Evolutionary conservation across 257 asterid species (phyloP).

Genomic region (Solanum ossicruentum): DNA sequence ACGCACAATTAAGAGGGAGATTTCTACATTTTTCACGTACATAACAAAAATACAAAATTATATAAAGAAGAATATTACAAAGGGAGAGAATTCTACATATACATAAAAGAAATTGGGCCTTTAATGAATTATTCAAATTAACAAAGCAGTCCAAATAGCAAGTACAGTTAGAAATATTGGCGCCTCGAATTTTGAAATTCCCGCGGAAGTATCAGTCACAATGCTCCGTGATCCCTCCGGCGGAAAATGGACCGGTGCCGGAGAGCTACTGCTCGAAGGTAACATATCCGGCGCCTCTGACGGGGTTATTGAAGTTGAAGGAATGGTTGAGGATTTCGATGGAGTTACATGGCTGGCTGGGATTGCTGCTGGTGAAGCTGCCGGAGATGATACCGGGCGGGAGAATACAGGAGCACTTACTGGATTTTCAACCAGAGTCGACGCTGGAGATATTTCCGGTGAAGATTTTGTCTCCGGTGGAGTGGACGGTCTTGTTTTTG

Average conservation of each 20-base stretch:
- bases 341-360: constrained; percentile 23
- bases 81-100: neutral
- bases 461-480: constrained; percentile 20
- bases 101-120: neutral
- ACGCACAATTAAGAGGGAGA: neutral
- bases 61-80: neutral
- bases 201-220: constrained; percentile 25
- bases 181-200: constrained; percentile 2
- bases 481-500: constrained; percentile 22
- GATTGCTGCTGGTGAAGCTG: constrained; percentile 26
- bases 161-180: constrained; percentile 22
- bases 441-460: constrained; percentile 22
- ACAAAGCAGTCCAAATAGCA: constrained; percentile 28
- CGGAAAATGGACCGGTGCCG: constrained; percentile 24
- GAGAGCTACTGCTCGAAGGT: constrained; percentile 27
- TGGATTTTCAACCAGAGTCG: constrained; percentile 29
- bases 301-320: constrained; percentile 32
- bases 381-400: constrained; percentile 8
- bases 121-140: constrained; percentile 5
- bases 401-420: constrained; percentile 21
- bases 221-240: constrained; percentile 41
- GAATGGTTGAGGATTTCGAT: constrained; percentile 13
- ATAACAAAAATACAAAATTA: neutral
- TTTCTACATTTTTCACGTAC: neutral
- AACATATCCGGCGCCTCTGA: constrained; percentile 25